A percentile compares a stretch with the other conserved stretches of the same genome.
phyloP scores from a whole-genome alignment of 176 grass and related monocot species.

The Tillandsia fasciculata region DNA sequence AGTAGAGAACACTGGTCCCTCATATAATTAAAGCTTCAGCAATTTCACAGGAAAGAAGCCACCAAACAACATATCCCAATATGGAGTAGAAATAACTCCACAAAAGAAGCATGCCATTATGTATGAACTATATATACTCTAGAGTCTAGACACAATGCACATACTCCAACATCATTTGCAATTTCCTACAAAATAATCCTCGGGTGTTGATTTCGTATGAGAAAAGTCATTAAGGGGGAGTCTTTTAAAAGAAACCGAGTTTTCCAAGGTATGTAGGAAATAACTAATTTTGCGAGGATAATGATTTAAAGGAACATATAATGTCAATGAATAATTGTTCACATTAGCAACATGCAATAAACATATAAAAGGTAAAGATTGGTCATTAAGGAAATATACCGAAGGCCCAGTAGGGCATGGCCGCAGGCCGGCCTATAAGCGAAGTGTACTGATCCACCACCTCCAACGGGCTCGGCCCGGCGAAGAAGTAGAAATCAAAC shows the following conservation, averaged over 20 bases:
- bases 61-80: conserved; percentile 14
- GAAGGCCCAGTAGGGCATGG: conserved; percentile 90
- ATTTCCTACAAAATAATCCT: too few species aligned
- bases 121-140: background rate
- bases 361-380: background rate
- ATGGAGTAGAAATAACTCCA: background rate
- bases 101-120: background rate
- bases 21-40: conserved; percentile 10
- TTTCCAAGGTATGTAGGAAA: too few species aligned
- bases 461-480: conserved; percentile 56
- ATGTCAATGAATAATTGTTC: too few species aligned
- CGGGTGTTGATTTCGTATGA: too few species aligned
- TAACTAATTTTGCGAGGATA: too few species aligned
- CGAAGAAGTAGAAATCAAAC: conserved; percentile 90
- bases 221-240: too few species aligned
- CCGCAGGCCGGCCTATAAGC: conserved; percentile 64
- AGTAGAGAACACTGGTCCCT: too few species aligned
- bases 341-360: background rate
- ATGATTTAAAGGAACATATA: too few species aligned
- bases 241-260: too few species aligned
- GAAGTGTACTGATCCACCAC: conserved; percentile 81
- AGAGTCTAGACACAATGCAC: background rate
- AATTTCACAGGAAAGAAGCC: conserved; percentile 5
- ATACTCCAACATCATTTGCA: background rate
- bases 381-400: conserved; percentile 28